phyloP scores from a whole-genome alignment of 306 rosid genomes.

The Casuarina cunninghamiana region DNA sequence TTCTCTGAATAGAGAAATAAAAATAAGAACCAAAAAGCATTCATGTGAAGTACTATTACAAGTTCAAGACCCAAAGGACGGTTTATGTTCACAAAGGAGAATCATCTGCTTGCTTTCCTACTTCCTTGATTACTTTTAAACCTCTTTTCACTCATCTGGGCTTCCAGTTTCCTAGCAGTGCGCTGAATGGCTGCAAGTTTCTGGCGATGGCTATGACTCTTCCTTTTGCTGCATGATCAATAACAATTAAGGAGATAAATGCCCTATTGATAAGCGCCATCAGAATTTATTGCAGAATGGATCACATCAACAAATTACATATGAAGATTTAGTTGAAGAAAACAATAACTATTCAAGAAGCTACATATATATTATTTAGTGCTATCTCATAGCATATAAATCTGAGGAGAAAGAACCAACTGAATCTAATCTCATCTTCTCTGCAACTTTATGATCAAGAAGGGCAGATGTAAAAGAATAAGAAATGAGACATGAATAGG shows the following conservation, averaged over 20 bases:
- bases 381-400: slow-evolving; percentile 9
- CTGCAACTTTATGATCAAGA: not conserved
- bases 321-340: not conserved
- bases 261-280: not conserved
- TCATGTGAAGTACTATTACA: slow-evolving; percentile 19
- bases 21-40: not conserved
- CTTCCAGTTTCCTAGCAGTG: slow-evolving; percentile 66
- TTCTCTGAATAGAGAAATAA: not conserved
- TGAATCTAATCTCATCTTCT: slow-evolving; percentile 4
- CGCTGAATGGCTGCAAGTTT: slow-evolving; percentile 71
- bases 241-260: not conserved
- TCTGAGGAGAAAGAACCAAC: not conserved
- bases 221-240: slow-evolving; percentile 50
- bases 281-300: not conserved
- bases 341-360: not conserved
- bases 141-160: slow-evolving; percentile 40
- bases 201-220: slow-evolving; percentile 53
- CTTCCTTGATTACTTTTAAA: slow-evolving; percentile 39
- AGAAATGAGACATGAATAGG: not conserved
- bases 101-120: slow-evolving; percentile 59
- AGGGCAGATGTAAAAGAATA: not conserved
- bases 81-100: slow-evolving; percentile 34
- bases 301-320: not conserved
- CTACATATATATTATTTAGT: not conserved
- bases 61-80: not conserved